Percentiles rank a stretch among this genome's conserved stretches.
These are phyloP conservation scores for Kodamaea hsintzibuensis DNA, from an alignment of 805 yeast genomes.

Conservation along the genomic window DNA sequence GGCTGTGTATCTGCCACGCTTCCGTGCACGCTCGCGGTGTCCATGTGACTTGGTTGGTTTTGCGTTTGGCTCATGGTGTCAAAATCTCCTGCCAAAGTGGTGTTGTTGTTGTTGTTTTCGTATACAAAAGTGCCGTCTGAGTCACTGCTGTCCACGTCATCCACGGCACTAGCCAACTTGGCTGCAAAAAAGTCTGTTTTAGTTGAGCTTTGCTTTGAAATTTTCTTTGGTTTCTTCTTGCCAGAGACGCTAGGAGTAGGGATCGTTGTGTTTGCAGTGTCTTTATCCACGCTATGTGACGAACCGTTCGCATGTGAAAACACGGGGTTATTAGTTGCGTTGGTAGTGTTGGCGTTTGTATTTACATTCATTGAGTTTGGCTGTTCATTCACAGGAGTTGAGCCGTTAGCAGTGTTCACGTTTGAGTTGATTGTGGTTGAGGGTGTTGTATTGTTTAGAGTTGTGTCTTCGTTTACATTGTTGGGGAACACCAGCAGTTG, in stretches of 20 bases:
- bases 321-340: neutral
- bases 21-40: constrained; percentile 14
- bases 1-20: constrained; percentile 8
- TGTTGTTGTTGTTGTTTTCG: constrained; percentile 60
- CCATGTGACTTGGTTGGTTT: constrained; percentile 2
- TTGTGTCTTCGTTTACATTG: neutral
- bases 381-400: neutral
- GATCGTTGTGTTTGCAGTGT: neutral
- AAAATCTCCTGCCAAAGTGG: constrained; percentile 17
- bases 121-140: constrained; percentile 97
- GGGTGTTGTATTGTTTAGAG: neutral
- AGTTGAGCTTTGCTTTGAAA: constrained; percentile 57
- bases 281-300: constrained; percentile 7
- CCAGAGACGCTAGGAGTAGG: neutral
- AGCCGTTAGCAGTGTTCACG: neutral
- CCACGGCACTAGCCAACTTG: constrained; percentile 89
- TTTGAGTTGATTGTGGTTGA: neutral
- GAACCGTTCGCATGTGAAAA: constrained; percentile 6
- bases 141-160: constrained; percentile 83
- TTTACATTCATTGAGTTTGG: neutral
- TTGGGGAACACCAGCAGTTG: constrained; percentile 17
- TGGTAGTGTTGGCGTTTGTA: neutral
- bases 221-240: constrained; percentile 26
- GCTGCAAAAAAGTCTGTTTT: constrained; percentile 95
- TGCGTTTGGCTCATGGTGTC: constrained; percentile 16